These are phyloP conservation scores for Phoma sp. DNA, from an alignment of 2,329 filamentous ascomycete species.

Conservation along the genomic window DNA sequence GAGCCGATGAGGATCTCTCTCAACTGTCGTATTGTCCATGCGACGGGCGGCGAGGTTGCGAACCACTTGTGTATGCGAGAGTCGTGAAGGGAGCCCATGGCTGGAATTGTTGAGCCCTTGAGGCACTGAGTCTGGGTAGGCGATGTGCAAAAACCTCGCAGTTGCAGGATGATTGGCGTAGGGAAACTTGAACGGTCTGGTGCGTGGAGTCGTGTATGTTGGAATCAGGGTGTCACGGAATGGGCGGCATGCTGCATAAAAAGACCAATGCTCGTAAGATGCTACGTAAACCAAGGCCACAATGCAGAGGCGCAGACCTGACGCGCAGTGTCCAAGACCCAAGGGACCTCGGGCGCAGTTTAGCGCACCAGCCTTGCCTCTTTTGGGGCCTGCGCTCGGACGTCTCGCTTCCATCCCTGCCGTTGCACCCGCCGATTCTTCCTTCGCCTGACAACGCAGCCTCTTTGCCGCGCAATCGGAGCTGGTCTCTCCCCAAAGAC, in stretches of 20 bases:
- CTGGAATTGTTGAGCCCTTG: conserved; percentile 13
- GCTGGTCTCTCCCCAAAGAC: conserved; percentile 21
- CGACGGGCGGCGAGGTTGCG: conserved; percentile 84
- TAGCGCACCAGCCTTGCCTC: neutral
- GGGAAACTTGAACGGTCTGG: neutral
- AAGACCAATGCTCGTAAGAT: conserved; percentile 21
- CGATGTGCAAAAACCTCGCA: conserved; percentile 16
- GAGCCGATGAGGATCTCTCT: conserved; percentile 88
- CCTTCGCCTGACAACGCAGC: conserved; percentile 17
- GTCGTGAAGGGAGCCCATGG: conserved; percentile 61
- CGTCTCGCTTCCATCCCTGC: conserved; percentile 22
- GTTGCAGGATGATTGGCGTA: neutral
- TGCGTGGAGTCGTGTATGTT: conserved; percentile 1
- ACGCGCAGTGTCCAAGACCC: conserved; percentile 29
- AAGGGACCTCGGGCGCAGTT: conserved; percentile 20
- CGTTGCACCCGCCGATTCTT: conserved; percentile 21
- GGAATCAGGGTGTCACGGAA: conserved; percentile 26
- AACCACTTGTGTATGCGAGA: conserved; percentile 75
- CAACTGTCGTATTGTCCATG: conserved; percentile 82
- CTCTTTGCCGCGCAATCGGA: conserved; percentile 35
- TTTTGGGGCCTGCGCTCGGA: conserved; percentile 7
- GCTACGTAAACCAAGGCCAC: conserved; percentile 39
- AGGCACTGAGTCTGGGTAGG: conserved; percentile 19
- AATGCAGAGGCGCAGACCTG: conserved; percentile 38
- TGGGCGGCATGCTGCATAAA: conserved; percentile 38